A percentile compares a stretch with the other conserved stretches of the same genome.
These are phyloP conservation scores for Cryphonectria naterciae DNA, from an alignment of 2,329 filamentous ascomycete genomes.

Conservation along the genomic window DNA sequence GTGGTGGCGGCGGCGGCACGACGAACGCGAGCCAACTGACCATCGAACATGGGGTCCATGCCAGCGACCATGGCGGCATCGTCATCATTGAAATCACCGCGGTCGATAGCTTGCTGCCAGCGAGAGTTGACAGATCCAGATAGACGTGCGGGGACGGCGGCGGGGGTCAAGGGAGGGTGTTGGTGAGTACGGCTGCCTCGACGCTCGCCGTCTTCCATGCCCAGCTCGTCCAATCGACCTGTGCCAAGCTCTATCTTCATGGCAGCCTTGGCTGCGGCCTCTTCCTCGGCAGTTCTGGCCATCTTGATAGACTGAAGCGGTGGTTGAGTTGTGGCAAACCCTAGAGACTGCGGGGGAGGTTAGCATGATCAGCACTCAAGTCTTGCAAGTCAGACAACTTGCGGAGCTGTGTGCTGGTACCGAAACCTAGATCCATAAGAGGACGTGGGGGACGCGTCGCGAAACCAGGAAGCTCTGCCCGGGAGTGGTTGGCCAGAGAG, in stretches of 20 bases:
- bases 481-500: background rate
- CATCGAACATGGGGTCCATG: slow-evolving; percentile 36
- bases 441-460: background rate
- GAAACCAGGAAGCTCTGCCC: background rate
- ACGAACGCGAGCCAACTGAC: slow-evolving; percentile 33
- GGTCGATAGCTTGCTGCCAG: slow-evolving; percentile 29
- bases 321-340: background rate
- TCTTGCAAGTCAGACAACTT: background rate
- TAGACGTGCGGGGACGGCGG: background rate
- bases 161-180: background rate
- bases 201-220: slow-evolving; percentile 32
- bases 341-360: background rate
- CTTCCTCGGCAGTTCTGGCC: background rate
- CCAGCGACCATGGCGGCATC: slow-evolving; percentile 36
- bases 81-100: slow-evolving; percentile 37
- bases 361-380: background rate
- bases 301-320: background rate
- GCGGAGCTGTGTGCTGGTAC: background rate
- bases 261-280: slow-evolving; percentile 14
- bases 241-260: slow-evolving; percentile 36
- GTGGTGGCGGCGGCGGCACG: slow-evolving; percentile 4
- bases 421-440: background rate
- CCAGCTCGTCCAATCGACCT: slow-evolving; percentile 34
- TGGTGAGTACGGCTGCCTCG: background rate
- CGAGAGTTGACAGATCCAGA: slow-evolving; percentile 6